Conservation (phyloP, 202 grass and related monocot genomes). For the Elaeis oleifera region DNA sequence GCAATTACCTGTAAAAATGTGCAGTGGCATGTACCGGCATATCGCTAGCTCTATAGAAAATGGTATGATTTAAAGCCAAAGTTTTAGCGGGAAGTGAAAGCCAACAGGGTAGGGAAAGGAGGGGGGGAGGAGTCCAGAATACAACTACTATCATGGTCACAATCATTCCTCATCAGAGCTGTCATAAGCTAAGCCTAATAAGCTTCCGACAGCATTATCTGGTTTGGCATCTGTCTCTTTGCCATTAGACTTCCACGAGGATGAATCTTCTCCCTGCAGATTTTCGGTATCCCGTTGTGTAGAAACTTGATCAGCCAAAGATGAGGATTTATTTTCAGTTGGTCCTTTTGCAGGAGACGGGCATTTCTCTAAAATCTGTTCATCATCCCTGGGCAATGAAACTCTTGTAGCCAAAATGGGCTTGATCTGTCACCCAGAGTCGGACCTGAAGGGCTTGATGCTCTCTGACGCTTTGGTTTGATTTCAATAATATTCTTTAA, state of each 20-base stretch:
- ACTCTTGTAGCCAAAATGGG: neutral
- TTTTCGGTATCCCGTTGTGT: conserved; percentile 2
- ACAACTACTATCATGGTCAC: neutral
- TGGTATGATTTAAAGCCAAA: no score
- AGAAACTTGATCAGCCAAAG: conserved; percentile 19
- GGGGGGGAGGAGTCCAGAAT: no score
- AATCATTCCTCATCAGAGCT: conserved; percentile 74
- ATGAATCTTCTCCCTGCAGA: no score
- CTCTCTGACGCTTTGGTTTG: conserved; percentile 68
- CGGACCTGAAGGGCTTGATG: conserved; percentile 27
- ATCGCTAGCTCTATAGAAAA: no score
- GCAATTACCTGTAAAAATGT: no score
- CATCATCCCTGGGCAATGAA: neutral
- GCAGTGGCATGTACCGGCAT: no score
- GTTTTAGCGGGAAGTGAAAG: neutral
- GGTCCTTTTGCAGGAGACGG: conserved; percentile 1
- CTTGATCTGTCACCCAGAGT: conserved; percentile 20
- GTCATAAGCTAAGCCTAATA: conserved; percentile 80
- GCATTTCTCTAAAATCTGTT: conserved; percentile 11
- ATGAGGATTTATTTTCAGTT: neutral
- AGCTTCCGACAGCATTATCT: conserved; percentile 30
- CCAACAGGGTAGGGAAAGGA: neutral
- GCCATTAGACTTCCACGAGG: no score
- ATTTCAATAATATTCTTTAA: conserved; percentile 79
- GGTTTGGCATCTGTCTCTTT: neutral